Percentiles rank a stretch among this genome's conserved stretches.
Evolutionary conservation across 805 yeast species (phyloP).

Genomic region (Lipomyces spencermartinsiae): DNA sequence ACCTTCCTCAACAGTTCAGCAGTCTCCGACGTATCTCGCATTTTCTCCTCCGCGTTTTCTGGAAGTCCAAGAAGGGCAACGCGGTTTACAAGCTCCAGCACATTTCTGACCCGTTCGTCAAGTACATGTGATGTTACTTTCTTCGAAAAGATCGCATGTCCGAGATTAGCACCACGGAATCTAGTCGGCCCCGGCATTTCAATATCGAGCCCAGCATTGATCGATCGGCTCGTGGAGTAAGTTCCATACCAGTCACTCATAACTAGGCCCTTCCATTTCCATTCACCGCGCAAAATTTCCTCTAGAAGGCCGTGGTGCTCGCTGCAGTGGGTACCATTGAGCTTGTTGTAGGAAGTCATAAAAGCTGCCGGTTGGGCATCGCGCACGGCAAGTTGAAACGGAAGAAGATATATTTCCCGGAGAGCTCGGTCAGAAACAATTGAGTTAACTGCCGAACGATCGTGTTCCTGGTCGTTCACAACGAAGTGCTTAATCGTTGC

Average conservation of each 20-base stretch:
- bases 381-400: constrained; percentile 66
- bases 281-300: constrained; percentile 59
- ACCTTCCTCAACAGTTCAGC: constrained; percentile 51
- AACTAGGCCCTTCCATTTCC: constrained; percentile 61
- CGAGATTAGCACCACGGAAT: constrained; percentile 52
- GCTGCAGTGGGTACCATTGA: constrained; percentile 65
- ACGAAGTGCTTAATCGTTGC: constrained; percentile 69
- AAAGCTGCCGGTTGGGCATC: constrained; percentile 59
- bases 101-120: constrained; percentile 54
- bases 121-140: constrained; percentile 52
- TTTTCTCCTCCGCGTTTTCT: constrained; percentile 44
- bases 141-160: constrained; percentile 52
- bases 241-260: constrained; percentile 73
- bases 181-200: constrained; percentile 72
- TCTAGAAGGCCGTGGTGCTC: constrained; percentile 53
- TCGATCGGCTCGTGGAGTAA: constrained; percentile 54
- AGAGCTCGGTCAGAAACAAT: constrained; percentile 63
- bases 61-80: constrained; percentile 53
- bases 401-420: constrained; percentile 66
- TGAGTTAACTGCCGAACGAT: constrained; percentile 56
- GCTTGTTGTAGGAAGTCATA: constrained; percentile 68
- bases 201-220: constrained; percentile 64
- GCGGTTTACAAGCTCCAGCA: constrained; percentile 55
- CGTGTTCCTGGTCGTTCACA: constrained; percentile 66
- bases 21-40: constrained; percentile 52